These are phyloP conservation scores for Aspergillus tanneri DNA, from an alignment of 2,329 filamentous ascomycete genomes.

Conservation along the genomic window DNA sequence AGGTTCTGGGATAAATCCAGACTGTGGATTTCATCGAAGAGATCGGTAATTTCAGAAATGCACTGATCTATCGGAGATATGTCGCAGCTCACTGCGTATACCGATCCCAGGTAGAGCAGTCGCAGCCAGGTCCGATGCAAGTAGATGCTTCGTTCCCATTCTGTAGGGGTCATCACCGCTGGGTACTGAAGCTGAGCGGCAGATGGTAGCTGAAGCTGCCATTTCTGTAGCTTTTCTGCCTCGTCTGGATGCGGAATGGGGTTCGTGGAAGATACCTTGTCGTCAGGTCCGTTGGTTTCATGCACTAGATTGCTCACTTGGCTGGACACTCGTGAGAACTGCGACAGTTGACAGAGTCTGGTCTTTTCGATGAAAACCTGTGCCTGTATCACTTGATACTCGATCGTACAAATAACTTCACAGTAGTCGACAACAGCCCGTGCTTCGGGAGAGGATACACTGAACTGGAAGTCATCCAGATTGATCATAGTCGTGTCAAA, in stretches of 20 bases:
- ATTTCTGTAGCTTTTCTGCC: neutral
- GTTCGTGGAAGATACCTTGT: neutral
- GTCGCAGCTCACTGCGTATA: neutral
- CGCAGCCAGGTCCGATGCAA: slow-evolving; percentile 10
- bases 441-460: neutral
- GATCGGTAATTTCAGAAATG: slow-evolving; percentile 1
- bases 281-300: neutral
- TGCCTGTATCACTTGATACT: slow-evolving; percentile 9
- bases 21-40: slow-evolving; percentile 10
- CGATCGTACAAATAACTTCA: slow-evolving; percentile 8
- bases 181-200: neutral
- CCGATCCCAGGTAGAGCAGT: slow-evolving; percentile 6
- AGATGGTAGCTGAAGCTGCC: neutral
- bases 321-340: slow-evolving; percentile 4
- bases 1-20: slow-evolving; percentile 1
- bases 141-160: slow-evolving; percentile 10
- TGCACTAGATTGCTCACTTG: neutral
- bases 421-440: slow-evolving; percentile 1
- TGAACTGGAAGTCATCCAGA: slow-evolving; percentile 6
- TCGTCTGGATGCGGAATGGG: neutral
- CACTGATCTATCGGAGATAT: neutral
- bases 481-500: neutral
- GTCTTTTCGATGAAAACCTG: slow-evolving; percentile 12
- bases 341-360: slow-evolving; percentile 8
- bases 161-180: neutral